phyloP scores from a whole-genome alignment of 768 basidiomycete genomes.

The Clavulina sp. region DNA sequence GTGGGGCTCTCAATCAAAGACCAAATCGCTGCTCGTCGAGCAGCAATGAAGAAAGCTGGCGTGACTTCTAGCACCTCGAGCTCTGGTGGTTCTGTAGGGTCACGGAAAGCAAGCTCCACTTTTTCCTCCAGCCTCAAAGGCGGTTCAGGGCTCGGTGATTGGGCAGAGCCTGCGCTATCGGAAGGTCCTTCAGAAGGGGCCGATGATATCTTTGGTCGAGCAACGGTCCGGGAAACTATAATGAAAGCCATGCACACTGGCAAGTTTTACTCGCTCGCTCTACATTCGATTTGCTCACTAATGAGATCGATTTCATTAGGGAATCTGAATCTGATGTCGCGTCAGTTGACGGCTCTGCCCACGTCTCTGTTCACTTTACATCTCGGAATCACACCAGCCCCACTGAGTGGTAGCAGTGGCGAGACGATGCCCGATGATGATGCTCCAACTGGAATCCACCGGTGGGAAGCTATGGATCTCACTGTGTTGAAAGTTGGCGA shows the following conservation, averaged over 20 bases:
- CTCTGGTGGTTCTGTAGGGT: too few relatives aligned
- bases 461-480: constrained; percentile 73
- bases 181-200: constrained; percentile 10
- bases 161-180: constrained; percentile 7
- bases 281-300: background rate
- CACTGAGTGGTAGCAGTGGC: constrained; percentile 48
- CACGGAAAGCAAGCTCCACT: background rate
- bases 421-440: constrained; percentile 22
- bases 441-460: constrained; percentile 36
- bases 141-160: constrained; percentile 4
- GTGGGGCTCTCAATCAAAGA: too few relatives aligned
- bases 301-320: constrained; percentile 1
- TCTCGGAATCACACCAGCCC: constrained; percentile 52
- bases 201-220: constrained; percentile 14
- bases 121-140: background rate
- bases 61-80: too few relatives aligned
- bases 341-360: constrained; percentile 54
- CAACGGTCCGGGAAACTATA: constrained; percentile 5
- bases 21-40: constrained; percentile 6
- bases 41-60: constrained; percentile 7
- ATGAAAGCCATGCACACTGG: constrained; percentile 9
- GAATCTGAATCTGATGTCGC: constrained; percentile 48
- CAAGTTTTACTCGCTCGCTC: background rate
- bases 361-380: constrained; percentile 68
- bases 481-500: constrained; percentile 60